These are phyloP conservation scores for Myriosclerotinia scirpicola DNA, from an alignment of 2,329 filamentous ascomycete species.

Conservation along the genomic window DNA sequence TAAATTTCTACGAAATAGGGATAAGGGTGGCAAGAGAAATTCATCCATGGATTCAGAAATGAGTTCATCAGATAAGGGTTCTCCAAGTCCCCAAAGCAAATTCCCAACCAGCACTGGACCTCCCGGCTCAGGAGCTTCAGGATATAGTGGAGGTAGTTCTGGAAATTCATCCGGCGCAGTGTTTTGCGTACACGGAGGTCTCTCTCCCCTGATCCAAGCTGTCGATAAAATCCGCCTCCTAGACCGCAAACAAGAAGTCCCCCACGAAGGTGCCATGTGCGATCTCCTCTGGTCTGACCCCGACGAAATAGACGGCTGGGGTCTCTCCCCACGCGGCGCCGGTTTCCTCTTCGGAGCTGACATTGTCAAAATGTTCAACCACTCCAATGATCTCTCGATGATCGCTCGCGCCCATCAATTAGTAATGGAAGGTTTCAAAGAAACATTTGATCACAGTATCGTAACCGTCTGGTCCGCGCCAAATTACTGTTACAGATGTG, in stretches of 20 bases:
- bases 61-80: conserved; percentile 40
- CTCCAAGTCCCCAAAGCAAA: conserved; percentile 37
- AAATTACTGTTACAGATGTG: conserved; percentile 91
- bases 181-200: conserved; percentile 90
- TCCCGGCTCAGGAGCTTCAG: conserved; percentile 76
- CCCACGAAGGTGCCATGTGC: conserved; percentile 98
- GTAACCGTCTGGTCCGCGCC: conserved; percentile 99
- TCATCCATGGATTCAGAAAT: conserved; percentile 44
- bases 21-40: conserved; percentile 32
- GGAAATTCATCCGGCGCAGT: conserved; percentile 78
- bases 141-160: conserved; percentile 61
- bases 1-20: conserved; percentile 59
- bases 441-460: conserved; percentile 95
- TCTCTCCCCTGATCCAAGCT: conserved; percentile 87
- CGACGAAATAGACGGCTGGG: conserved; percentile 97
- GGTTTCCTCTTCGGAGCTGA: conserved; percentile 95
- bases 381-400: conserved; percentile 86
- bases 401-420: conserved; percentile 95
- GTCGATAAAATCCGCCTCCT: conserved; percentile 94
- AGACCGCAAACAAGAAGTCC: conserved; percentile 96
- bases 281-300: conserved; percentile 97
- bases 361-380: conserved; percentile 95
- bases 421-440: conserved; percentile 99
- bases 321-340: conserved; percentile 72
- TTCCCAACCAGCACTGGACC: conserved; percentile 62